These are phyloP conservation scores for Myxozyma udenii DNA, from an alignment of 805 yeast genomes.

Conservation along the genomic window DNA sequence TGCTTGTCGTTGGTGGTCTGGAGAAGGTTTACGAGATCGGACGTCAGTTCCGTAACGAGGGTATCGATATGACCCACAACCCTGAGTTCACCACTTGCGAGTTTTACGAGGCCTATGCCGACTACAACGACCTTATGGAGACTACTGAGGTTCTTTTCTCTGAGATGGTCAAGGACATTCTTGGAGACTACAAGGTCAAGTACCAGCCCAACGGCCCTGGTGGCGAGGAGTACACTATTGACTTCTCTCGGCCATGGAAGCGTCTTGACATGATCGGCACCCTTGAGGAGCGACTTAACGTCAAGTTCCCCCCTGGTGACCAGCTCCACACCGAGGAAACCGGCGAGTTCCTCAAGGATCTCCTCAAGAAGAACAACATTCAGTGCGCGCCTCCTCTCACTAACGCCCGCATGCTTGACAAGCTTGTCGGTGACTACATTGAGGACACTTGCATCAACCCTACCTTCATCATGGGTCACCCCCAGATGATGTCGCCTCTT, in stretches of 20 bases:
- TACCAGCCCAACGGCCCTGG: slow-evolving; percentile 96
- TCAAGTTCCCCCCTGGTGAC: slow-evolving; percentile 93
- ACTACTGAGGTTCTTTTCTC: slow-evolving; percentile 65
- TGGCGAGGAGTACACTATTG: slow-evolving; percentile 67
- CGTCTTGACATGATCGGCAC: slow-evolving; percentile 96
- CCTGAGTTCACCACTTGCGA: slow-evolving; percentile 99
- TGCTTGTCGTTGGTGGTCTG: slow-evolving; percentile 96
- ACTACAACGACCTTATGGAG: slow-evolving; percentile 92
- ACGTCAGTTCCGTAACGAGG: slow-evolving; percentile 97
- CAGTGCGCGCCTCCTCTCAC: slow-evolving; percentile 92
- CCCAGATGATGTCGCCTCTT: slow-evolving; percentile 99
- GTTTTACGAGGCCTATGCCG: slow-evolving; percentile 96
- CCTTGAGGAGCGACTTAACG: slow-evolving; percentile 79
- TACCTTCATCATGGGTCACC: slow-evolving; percentile 96
- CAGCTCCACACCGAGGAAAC: slow-evolving; percentile 92
- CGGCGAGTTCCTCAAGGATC: slow-evolving; percentile 78
- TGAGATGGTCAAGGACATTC: slow-evolving; percentile 94
- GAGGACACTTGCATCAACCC: slow-evolving; percentile 96
- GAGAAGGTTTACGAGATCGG: slow-evolving; percentile 98
- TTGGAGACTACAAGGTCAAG: slow-evolving; percentile 78
- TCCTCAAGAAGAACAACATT: slow-evolving; percentile 72
- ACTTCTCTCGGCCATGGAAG: slow-evolving; percentile 97
- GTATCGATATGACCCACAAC: slow-evolving; percentile 97
- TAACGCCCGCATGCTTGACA: slow-evolving; percentile 98
- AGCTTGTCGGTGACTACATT: slow-evolving; percentile 85